Base-by-base conservation (phyloP, 768 basidiomycete genomes). In the Nidula microcarpa region DNA sequence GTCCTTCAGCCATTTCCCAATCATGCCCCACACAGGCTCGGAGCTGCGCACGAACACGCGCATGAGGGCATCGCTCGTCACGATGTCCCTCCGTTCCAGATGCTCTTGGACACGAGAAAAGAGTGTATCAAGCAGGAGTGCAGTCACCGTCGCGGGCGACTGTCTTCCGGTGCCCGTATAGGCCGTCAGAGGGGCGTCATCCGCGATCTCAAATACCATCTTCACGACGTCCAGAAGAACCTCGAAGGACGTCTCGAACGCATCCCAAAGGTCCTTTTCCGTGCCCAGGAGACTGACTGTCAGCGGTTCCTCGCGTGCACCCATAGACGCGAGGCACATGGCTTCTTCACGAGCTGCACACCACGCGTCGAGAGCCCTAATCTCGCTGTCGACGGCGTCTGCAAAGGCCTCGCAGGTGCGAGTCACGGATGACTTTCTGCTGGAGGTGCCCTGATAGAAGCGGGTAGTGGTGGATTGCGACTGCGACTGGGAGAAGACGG, bases 361-460 rank as follows among this genome's bases (percentile, higher is more conserved):
- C 88, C 89, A 93, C 5, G 60, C 63, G 52, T 89, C 79, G 55
- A 93, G 82, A 4, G 56, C 56, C 17, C 73, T 77, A 3, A 91
- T 68, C 52, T 88, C 81, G 17, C 70, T 58, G 54, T 84, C 82
- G 45, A 92, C 69, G 0, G 89, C 89, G 52, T 91, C 89, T 1
- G 87, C 81, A 62, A 91, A 91, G 0, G 91, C 91, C 64, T 93
- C 89, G n/a, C 89, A 68, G 0, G 88, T 91, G 33, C 77, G 79
- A 8, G 84, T 82, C 8, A 69, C 57, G 32, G 52, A 36, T 5
- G 44, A 43, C 65, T 45, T 56, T 60, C 37, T 60, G 45, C 43
- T 60, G 34, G 41, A 37, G 11, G 33, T 52, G 55, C 50, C 17
- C 53, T 23, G 23, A 23, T 23, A 23, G 23, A 23, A 23, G 23